Evolutionary conservation across 2,329 filamentous ascomycete species (phyloP).

Genomic region (Aphanoascus verrucosus): DNA sequence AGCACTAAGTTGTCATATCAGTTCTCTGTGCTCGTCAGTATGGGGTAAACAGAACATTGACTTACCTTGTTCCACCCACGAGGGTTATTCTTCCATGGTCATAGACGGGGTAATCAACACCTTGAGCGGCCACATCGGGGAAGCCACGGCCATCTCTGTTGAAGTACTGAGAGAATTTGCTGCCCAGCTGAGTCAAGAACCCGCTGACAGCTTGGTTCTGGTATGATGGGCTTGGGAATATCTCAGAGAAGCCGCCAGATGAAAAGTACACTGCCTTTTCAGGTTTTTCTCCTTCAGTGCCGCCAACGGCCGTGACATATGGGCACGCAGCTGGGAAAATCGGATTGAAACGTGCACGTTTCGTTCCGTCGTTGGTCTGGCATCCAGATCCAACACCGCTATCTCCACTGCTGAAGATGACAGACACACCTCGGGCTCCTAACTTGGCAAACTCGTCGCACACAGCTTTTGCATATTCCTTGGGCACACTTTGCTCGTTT

Average conservation of each 20-base stretch:
- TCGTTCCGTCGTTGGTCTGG: conserved; percentile 45
- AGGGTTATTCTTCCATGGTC: conserved; percentile 28
- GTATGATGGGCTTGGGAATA: conserved; percentile 40
- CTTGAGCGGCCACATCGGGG: conserved; percentile 53
- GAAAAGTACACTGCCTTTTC: conserved; percentile 41
- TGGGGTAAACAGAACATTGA: not conserved
- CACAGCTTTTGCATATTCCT: conserved; percentile 48
- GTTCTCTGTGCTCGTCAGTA: not conserved
- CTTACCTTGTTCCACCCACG: conserved; percentile 38
- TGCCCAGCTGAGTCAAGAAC: conserved; percentile 35
- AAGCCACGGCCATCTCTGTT: conserved; percentile 47
- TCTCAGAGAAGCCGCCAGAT: conserved; percentile 40
- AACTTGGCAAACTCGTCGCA: conserved; percentile 56
- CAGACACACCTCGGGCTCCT: conserved; percentile 53
- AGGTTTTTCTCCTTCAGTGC: conserved; percentile 43
- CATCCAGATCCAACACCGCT: conserved; percentile 47
- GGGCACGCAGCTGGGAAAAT: conserved; percentile 50
- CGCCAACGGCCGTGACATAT: conserved; percentile 54
- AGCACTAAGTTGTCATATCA: conserved; percentile 31
- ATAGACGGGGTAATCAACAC: conserved; percentile 32
- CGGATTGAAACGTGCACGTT: conserved; percentile 43
- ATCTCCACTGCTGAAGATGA: conserved; percentile 58
- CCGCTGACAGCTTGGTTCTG: conserved; percentile 36
- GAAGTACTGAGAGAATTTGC: conserved; percentile 38
- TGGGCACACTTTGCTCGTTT: conserved; percentile 52